phyloP scores from a whole-genome alignment of 768 basidiomycete species.

The Plicaturopsis crispa region DNA sequence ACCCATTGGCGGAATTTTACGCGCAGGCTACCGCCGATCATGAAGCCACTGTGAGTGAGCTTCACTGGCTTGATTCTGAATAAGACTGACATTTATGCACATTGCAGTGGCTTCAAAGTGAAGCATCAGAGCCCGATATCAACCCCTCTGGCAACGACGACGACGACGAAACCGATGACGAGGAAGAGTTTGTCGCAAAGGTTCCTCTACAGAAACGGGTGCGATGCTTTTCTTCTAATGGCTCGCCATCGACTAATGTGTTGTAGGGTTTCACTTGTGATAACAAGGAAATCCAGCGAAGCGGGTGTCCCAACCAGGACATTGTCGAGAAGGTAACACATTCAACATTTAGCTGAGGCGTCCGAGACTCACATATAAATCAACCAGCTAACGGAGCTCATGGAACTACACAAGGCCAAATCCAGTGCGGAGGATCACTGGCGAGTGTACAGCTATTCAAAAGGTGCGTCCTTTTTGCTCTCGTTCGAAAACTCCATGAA shows the following conservation, averaged over 20 bases:
- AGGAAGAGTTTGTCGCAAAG: slow-evolving; percentile 16
- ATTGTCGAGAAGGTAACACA: slow-evolving; percentile 55
- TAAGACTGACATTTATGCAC: too few relatives aligned
- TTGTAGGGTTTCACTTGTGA: slow-evolving; percentile 65
- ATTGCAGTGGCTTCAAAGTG: too few relatives aligned
- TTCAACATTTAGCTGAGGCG: slow-evolving; percentile 1
- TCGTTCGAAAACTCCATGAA: too few relatives aligned
- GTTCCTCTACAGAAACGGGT: slow-evolving; percentile 21
- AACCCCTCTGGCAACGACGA: too few relatives aligned
- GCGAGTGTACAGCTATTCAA: slow-evolving; percentile 58
- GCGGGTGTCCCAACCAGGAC: slow-evolving; percentile 55
- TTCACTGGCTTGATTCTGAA: too few relatives aligned
- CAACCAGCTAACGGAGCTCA: slow-evolving; percentile 57
- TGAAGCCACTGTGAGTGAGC: slow-evolving; percentile 31
- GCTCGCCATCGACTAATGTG: neutral
- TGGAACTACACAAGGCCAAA: slow-evolving; percentile 56
- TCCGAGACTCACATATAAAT: neutral
- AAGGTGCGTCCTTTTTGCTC: slow-evolving; percentile 36
- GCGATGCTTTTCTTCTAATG: slow-evolving; percentile 2
- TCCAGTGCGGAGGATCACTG: slow-evolving; percentile 55
- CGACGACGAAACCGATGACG: slow-evolving; percentile 29
- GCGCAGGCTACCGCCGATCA: slow-evolving; percentile 42
- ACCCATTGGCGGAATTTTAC: slow-evolving; percentile 65
- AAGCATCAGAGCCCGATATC: too few relatives aligned
- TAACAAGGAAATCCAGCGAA: slow-evolving; percentile 26